phyloP scores from a whole-genome alignment of 805 yeast genomes.

The Myxozyma geophila region DNA sequence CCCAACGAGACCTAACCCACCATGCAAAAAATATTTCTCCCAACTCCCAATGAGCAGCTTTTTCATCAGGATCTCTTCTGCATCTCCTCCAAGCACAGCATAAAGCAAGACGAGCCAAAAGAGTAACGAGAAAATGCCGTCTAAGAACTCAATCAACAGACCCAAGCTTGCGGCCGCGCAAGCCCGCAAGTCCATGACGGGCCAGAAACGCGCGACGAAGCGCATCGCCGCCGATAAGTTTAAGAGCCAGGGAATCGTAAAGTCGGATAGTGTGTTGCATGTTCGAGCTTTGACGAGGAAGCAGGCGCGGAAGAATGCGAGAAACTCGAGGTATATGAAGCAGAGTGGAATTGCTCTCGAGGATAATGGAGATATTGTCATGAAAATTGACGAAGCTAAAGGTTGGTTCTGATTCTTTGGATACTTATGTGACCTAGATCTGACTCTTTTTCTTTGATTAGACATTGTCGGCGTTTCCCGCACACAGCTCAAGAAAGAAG shows the following conservation, averaged over 20 bases:
- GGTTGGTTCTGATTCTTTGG: background rate
- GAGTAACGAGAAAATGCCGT: slow-evolving; percentile 62
- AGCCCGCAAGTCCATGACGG: slow-evolving; percentile 46
- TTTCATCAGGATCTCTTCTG: no score
- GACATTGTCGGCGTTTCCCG: slow-evolving; percentile 31
- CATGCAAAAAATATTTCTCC: slow-evolving; percentile 1
- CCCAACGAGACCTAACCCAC: background rate
- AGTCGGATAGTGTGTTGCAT: slow-evolving; percentile 16
- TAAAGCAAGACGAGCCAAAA: background rate
- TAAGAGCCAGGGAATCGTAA: background rate
- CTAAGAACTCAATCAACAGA: slow-evolving; percentile 79
- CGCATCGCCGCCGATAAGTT: background rate
- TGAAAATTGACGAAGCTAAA: slow-evolving; percentile 37
- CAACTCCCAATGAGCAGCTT: slow-evolving; percentile 4
- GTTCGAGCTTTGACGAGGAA: slow-evolving; percentile 65
- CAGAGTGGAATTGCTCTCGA: slow-evolving; percentile 48
- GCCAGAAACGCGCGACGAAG: slow-evolving; percentile 24
- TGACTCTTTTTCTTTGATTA: slow-evolving; percentile 35
- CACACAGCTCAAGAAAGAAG: slow-evolving; percentile 44
- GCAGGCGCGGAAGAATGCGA: slow-evolving; percentile 74
- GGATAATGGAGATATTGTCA: slow-evolving; percentile 48
- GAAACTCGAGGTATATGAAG: slow-evolving; percentile 74
- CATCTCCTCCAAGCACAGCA: no score
- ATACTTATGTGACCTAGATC: background rate
- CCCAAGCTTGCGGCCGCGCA: slow-evolving; percentile 66